Evolutionary conservation across 352 stramenopile genomes (phyloP).

Genomic region (Phytophthora sp.): DNA sequence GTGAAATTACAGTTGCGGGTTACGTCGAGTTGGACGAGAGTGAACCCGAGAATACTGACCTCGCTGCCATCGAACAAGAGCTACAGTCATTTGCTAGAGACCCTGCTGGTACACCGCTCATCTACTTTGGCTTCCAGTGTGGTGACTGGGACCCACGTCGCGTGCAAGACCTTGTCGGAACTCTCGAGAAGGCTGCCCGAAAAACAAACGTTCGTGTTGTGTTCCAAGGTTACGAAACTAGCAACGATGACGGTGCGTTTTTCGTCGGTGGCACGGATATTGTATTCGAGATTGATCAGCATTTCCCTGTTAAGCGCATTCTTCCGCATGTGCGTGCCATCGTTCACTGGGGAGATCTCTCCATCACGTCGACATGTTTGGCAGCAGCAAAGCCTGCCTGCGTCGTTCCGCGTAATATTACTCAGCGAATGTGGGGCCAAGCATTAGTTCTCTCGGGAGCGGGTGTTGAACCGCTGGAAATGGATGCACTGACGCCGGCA

Average conservation of each 20-base stretch:
- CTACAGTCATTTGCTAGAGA: constrained; percentile 22
- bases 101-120: constrained; percentile 33
- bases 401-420: constrained; percentile 52
- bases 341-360: constrained; percentile 66
- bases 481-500: constrained; percentile 45
- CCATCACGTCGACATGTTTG: constrained; percentile 58
- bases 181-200: constrained; percentile 49
- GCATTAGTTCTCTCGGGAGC: constrained; percentile 52
- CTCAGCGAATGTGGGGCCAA: constrained; percentile 60
- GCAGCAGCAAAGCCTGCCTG: constrained; percentile 54
- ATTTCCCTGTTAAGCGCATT: constrained; percentile 47
- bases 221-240: constrained; percentile 59
- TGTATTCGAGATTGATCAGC: constrained; percentile 58
- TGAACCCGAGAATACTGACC: constrained; percentile 19
- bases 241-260: constrained; percentile 30
- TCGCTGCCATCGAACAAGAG: constrained; percentile 34
- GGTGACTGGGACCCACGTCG: constrained; percentile 51
- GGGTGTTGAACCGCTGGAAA: constrained; percentile 49
- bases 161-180: constrained; percentile 47
- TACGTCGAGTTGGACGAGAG: constrained; percentile 52
- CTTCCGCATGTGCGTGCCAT: constrained; percentile 44
- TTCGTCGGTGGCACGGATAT: constrained; percentile 41
- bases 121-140: constrained; percentile 63
- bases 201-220: constrained; percentile 54
- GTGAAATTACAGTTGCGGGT: constrained; percentile 60